A percentile compares a stretch with the other conserved stretches of the same genome.
These are phyloP conservation scores for Neofusicoccum kwambonambiense DNA, from an alignment of 2,329 filamentous ascomycete species.

Conservation along the genomic window DNA sequence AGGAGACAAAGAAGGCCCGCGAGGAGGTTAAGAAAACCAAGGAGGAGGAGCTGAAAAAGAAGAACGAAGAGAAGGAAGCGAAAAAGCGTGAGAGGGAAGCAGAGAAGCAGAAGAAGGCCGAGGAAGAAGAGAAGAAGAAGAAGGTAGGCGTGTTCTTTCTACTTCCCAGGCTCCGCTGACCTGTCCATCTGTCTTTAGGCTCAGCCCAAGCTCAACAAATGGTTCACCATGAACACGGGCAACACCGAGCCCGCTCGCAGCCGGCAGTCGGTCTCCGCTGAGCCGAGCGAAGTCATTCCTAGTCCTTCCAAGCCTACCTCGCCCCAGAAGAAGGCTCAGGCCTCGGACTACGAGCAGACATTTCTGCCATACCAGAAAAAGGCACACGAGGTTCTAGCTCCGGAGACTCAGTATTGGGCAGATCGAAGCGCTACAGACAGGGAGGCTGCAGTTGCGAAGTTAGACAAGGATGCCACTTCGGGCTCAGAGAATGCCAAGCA, in stretches of 20 bases:
- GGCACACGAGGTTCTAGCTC: slow-evolving; percentile 69
- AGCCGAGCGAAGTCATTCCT: slow-evolving; percentile 20
- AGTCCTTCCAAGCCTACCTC: neutral
- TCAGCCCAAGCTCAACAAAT: slow-evolving; percentile 44
- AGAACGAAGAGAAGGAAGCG: slow-evolving; percentile 42
- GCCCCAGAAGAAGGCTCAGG: slow-evolving; percentile 26
- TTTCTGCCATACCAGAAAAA: slow-evolving; percentile 84
- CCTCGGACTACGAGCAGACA: slow-evolving; percentile 53
- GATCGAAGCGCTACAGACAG: slow-evolving; percentile 26
- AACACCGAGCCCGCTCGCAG: neutral
- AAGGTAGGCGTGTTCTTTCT: slow-evolving; percentile 34
- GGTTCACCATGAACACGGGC: slow-evolving; percentile 41
- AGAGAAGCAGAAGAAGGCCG: slow-evolving; percentile 26
- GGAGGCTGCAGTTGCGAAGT: slow-evolving; percentile 27
- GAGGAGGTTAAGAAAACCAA: slow-evolving; percentile 31
- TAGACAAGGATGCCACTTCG: slow-evolving; percentile 26
- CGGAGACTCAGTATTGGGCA: slow-evolving; percentile 39
- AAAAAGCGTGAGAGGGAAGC: slow-evolving; percentile 48
- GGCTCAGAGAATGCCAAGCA: neutral
- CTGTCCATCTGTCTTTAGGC: slow-evolving; percentile 25
- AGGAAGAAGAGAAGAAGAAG: slow-evolving; percentile 37
- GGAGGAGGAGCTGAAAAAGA: slow-evolving; percentile 20
- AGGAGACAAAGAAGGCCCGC: slow-evolving; percentile 28
- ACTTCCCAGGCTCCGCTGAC: neutral
- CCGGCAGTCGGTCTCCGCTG: slow-evolving; percentile 27